phyloP scores from a whole-genome alignment of 1,284 basidiomycete genomes.

The Ceratobasidium sp. region DNA sequence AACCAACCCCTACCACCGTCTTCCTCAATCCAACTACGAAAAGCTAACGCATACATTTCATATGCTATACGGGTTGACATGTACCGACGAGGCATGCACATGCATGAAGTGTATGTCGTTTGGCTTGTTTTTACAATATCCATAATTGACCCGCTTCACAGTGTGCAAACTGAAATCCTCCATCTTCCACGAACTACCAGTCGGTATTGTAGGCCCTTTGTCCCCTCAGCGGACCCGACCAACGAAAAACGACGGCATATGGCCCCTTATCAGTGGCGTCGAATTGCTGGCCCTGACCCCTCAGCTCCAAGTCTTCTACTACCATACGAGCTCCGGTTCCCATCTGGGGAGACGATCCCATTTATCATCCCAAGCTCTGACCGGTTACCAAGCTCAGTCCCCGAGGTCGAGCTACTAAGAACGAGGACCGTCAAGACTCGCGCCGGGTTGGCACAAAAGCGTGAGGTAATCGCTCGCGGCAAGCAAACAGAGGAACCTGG shows the following conservation, averaged over 20 bases:
- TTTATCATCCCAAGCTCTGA: neutral
- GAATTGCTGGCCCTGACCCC: neutral
- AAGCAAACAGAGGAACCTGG: neutral
- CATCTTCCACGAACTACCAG: constrained; percentile 26
- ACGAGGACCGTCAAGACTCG: constrained; percentile 1
- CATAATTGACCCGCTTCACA: neutral
- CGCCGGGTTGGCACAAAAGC: neutral
- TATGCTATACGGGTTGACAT: constrained; percentile 34
- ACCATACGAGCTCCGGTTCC: neutral
- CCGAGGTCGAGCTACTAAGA: constrained; percentile 16
- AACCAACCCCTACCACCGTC: constrained; percentile 12
- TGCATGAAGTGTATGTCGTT: constrained; percentile 15
- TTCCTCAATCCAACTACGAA: neutral
- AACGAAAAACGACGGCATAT: constrained; percentile 32
- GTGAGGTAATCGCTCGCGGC: neutral
- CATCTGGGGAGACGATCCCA: constrained; percentile 10
- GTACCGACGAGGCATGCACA: constrained; percentile 22
- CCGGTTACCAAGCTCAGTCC: neutral
- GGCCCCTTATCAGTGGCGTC: constrained; percentile 4
- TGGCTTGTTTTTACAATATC: neutral
- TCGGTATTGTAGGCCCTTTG: constrained; percentile 11
- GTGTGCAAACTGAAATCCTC: constrained; percentile 23
- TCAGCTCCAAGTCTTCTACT: constrained; percentile 5
- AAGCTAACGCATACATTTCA: constrained; percentile 3
- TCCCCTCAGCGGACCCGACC: constrained; percentile 12